Conservation (phyloP, 2,329 filamentous ascomycete genomes). For the Xylariaceae sp. region DNA sequence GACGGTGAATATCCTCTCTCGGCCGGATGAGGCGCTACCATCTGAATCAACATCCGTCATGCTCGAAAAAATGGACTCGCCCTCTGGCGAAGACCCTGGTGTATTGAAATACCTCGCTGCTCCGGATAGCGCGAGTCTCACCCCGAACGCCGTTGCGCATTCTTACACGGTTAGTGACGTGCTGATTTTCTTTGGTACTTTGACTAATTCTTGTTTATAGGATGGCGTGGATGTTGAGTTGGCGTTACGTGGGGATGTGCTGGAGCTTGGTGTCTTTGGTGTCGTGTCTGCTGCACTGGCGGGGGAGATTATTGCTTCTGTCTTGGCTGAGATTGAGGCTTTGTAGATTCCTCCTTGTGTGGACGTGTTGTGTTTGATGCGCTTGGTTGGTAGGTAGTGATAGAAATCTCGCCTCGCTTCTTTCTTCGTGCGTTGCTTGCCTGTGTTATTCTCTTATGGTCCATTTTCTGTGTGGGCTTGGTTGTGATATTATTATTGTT, state of each 20-base stretch:
- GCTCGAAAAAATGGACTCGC: conserved; percentile 13
- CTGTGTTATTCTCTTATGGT: no score
- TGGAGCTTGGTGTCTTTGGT: conserved; percentile 32
- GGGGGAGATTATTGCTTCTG: conserved; percentile 16
- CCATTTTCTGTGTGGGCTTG: no score
- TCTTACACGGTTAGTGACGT: conserved; percentile 20
- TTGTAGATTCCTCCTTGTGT: background rate
- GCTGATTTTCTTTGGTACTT: background rate
- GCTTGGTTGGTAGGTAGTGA: background rate
- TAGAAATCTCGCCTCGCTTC: no score
- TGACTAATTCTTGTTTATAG: conserved; percentile 20
- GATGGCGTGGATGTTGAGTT: conserved; percentile 32
- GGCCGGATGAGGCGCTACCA: background rate
- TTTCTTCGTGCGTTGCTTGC: no score
- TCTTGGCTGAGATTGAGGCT: conserved; percentile 21
- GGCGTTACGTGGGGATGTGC: conserved; percentile 21
- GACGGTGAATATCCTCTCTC: conserved; percentile 76
- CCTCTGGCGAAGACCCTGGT: conserved; percentile 1
- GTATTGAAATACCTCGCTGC: conserved; percentile 9
- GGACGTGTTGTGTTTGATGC: background rate
- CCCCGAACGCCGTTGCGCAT: conserved; percentile 6
- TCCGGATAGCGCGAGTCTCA: conserved; percentile 14
- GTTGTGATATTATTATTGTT: no score
- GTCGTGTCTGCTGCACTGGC: conserved; percentile 20
- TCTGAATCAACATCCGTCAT: conserved; percentile 1